Evolutionary conservation across 192 early-diverging fungal genomes (phyloP).

Genomic region (Linnemannia elongata): DNA sequence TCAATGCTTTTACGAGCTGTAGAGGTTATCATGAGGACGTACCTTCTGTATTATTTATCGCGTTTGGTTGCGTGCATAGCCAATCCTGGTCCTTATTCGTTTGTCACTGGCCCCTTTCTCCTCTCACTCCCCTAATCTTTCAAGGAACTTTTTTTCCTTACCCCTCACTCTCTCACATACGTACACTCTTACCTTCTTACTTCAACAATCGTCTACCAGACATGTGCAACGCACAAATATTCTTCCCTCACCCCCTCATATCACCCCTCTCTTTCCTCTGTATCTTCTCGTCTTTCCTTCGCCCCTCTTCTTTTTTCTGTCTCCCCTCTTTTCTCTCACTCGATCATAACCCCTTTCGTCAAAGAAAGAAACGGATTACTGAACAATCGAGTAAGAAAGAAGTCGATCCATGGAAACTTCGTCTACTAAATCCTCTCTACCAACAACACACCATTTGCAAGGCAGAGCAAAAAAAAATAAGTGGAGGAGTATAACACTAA

Average conservation of each 20-base stretch:
- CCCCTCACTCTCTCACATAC: neutral
- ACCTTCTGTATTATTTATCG: no score
- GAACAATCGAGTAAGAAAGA: no score
- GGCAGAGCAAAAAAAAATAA: no score
- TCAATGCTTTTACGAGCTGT: no score
- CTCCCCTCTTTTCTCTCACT: neutral
- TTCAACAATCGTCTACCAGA: neutral
- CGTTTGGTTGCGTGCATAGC: no score
- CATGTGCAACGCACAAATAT: neutral
- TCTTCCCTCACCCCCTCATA: neutral
- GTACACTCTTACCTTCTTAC: neutral
- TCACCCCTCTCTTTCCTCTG: neutral
- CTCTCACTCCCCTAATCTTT: neutral
- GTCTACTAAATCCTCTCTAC: neutral
- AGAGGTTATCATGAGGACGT: no score
- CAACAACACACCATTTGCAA: no score
- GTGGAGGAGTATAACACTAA: no score
- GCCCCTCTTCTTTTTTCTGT: neutral
- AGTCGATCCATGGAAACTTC: no score
- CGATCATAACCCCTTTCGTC: neutral
- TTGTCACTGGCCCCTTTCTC: neutral
- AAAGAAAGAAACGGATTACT: neutral
- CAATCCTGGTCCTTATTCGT: neutral
- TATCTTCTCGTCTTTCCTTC: constrained; percentile 1
- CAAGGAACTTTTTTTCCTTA: neutral